Conservation (phyloP, 1,284 basidiomycete species). For the Cutaneotrichosporon mucoides region DNA sequence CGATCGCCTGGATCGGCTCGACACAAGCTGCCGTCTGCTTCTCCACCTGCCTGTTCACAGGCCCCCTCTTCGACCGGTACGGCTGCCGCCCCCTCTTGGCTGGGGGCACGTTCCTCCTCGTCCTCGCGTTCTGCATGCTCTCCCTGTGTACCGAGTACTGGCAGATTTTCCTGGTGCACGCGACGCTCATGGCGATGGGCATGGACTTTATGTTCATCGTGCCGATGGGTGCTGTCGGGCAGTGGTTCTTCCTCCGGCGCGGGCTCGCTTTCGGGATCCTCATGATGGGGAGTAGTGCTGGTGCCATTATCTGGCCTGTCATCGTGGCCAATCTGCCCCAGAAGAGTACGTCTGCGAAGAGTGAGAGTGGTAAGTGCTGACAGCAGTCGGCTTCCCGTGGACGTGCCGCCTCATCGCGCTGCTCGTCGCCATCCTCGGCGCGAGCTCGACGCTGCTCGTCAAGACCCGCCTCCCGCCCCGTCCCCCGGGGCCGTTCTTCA, state of each 20-base stretch:
- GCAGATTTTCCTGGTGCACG: slow-evolving; percentile 36
- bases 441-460: slow-evolving; percentile 27
- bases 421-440: slow-evolving; percentile 23
- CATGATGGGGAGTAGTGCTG: slow-evolving; percentile 31
- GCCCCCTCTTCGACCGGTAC: slow-evolving; percentile 38
- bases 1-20: slow-evolving; percentile 39
- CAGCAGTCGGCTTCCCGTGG: slow-evolving; percentile 41
- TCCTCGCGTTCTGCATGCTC: slow-evolving; percentile 30
- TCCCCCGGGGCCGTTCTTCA: slow-evolving; percentile 33
- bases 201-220: slow-evolving; percentile 41
- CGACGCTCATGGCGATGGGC: slow-evolving; percentile 31
- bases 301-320: slow-evolving; percentile 39
- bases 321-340: slow-evolving; percentile 38
- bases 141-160: slow-evolving; percentile 31
- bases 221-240: slow-evolving; percentile 37
- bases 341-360: slow-evolving; percentile 5
- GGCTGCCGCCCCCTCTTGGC: slow-evolving; percentile 33
- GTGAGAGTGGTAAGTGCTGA: too few relatives aligned
- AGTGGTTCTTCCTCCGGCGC: slow-evolving; percentile 38
- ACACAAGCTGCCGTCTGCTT: slow-evolving; percentile 36
- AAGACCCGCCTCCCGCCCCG: slow-evolving; percentile 35
- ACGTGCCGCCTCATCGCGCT: slow-evolving; percentile 40
- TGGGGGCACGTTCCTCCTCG: slow-evolving; percentile 24
- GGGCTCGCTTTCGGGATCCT: slow-evolving; percentile 39
- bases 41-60: slow-evolving; percentile 32